Percentiles rank a stretch among this genome's conserved stretches.
Conservation (phyloP, 1,284 basidiomycete genomes). For the Blastosporella zonata region DNA sequence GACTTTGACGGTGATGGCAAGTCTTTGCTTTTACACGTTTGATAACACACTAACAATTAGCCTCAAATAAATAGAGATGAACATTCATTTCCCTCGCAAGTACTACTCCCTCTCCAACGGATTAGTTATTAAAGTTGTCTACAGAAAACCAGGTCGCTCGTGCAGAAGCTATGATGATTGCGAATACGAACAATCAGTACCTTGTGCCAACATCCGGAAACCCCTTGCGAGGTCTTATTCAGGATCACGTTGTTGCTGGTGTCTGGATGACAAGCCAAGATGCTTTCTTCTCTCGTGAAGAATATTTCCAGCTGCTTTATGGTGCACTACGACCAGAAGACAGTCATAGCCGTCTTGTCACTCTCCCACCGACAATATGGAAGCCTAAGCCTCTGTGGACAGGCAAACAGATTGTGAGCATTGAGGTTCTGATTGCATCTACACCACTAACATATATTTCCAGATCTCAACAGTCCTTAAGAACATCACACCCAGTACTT, state of each 20-base stretch:
- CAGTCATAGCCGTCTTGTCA: conserved; percentile 73
- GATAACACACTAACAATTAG: conserved; percentile 7
- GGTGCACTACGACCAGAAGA: conserved; percentile 93
- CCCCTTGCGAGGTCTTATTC: conserved; percentile 95
- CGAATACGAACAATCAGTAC: conserved; percentile 99
- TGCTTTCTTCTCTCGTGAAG: conserved; percentile 91
- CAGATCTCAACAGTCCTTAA: conserved; percentile 90
- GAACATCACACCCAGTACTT: conserved; percentile 86
- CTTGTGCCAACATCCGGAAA: conserved; percentile 98
- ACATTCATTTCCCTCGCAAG: conserved; percentile 97
- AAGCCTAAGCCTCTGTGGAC: conserved; percentile 93
- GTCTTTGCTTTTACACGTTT: conserved; percentile 20
- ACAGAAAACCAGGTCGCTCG: conserved; percentile 90
- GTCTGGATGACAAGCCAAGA: conserved; percentile 99
- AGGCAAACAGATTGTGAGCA: conserved; percentile 91
- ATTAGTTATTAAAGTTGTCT: conserved; percentile 12
- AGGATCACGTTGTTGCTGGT: conserved; percentile 98
- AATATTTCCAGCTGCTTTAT: conserved; percentile 97
- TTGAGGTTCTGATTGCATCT: conserved; percentile 4
- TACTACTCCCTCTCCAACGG: neutral
- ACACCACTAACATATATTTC: neutral
- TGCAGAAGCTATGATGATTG: conserved; percentile 91
- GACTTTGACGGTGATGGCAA: conserved; percentile 98
- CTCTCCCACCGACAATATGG: conserved; percentile 90
- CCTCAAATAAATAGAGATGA: conserved; percentile 79